Conservation (phyloP, 805 yeast species). For the Kuraishia hungarica region DNA sequence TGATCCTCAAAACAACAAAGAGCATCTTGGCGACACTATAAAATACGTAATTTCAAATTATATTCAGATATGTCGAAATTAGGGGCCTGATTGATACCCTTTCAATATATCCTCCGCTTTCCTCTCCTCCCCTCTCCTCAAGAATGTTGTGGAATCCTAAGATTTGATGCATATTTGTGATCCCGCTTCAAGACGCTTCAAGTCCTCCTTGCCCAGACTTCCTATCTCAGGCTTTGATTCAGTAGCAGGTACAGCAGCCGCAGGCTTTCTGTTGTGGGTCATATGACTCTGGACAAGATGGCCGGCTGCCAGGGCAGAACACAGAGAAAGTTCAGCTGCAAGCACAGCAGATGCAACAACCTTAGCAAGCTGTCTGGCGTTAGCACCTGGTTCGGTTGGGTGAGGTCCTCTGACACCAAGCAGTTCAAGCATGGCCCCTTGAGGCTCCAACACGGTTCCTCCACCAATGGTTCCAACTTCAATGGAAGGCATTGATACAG, state of each 20-base stretch:
- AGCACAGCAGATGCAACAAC: constrained; percentile 91
- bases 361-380: constrained; percentile 88
- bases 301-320: constrained; percentile 97
- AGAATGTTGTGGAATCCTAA: constrained; percentile 13
- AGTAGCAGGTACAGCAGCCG: constrained; percentile 15
- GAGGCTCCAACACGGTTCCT: constrained; percentile 96
- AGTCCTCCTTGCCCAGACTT: constrained; percentile 20
- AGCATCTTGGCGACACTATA: not conserved
- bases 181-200: constrained; percentile 56
- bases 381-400: constrained; percentile 86
- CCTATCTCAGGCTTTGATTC: constrained; percentile 19
- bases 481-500: constrained; percentile 98
- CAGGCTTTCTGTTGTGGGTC: constrained; percentile 69
- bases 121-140: not conserved
- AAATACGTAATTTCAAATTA: not conserved
- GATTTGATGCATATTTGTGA: constrained; percentile 69
- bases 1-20: not conserved
- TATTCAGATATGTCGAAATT: not conserved
- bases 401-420: constrained; percentile 96
- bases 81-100: no score
- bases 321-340: constrained; percentile 91
- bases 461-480: constrained; percentile 99
- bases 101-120: no score
- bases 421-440: constrained; percentile 90
- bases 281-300: constrained; percentile 96